Percentiles rank a stretch among this genome's conserved stretches.
These are phyloP conservation scores for Ustilago loliicola DNA, from an alignment of 1,284 basidiomycete species.

Conservation along the genomic window DNA sequence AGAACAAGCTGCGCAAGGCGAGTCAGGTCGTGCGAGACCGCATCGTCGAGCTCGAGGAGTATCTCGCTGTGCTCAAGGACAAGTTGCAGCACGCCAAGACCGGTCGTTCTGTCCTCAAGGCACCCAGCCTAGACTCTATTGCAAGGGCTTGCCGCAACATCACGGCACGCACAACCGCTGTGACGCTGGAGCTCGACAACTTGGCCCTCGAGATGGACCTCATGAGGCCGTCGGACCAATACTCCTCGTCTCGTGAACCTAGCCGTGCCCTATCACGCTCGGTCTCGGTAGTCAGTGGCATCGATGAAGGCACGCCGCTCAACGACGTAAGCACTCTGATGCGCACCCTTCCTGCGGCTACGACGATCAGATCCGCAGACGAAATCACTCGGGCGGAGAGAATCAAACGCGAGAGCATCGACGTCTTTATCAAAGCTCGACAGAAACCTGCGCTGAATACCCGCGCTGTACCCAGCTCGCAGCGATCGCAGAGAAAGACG, in stretches of 20 bases:
- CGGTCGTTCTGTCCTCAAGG: slow-evolving; percentile 77
- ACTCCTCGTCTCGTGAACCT: slow-evolving; percentile 10
- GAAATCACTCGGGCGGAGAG: slow-evolving; percentile 34
- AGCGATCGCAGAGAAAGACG: slow-evolving; percentile 23
- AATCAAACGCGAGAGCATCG: slow-evolving; percentile 36
- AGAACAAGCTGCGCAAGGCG: slow-evolving; percentile 79
- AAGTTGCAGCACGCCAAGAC: slow-evolving; percentile 77
- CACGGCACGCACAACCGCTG: slow-evolving; percentile 75
- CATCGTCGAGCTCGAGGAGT: slow-evolving; percentile 82
- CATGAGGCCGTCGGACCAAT: slow-evolving; percentile 24
- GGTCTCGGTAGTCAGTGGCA: slow-evolving; percentile 30
- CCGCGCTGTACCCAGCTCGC: slow-evolving; percentile 25
- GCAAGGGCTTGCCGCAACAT: slow-evolving; percentile 87
- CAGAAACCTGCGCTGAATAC: slow-evolving; percentile 51
- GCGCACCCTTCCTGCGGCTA: slow-evolving; percentile 35
- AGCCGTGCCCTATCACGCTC: slow-evolving; percentile 28
- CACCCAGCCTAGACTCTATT: slow-evolving; percentile 85
- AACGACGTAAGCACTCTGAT: slow-evolving; percentile 27
- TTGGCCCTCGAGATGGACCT: slow-evolving; percentile 75
- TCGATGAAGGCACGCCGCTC: slow-evolving; percentile 25
- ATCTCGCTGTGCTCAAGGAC: slow-evolving; percentile 79
- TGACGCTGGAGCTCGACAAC: slow-evolving; percentile 76
- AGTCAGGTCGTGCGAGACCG: slow-evolving; percentile 80
- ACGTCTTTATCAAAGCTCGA: slow-evolving; percentile 42
- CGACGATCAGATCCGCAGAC: slow-evolving; percentile 26